phyloP scores from a whole-genome alignment of 2,329 filamentous ascomycete genomes.

The Talaromyces piceae region DNA sequence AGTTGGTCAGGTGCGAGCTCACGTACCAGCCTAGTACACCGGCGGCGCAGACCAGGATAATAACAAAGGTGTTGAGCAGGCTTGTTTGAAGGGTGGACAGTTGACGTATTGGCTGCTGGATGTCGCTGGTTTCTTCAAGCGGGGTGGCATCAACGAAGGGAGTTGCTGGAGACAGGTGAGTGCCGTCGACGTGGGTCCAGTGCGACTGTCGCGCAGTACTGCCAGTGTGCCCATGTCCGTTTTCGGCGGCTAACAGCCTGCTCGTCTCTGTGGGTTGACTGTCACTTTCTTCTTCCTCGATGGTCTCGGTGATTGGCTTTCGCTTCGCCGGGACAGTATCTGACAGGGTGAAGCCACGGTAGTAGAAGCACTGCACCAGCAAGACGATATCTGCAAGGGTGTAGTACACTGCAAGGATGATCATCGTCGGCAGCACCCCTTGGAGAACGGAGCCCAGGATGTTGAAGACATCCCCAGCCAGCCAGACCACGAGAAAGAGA shows the following conservation, averaged over 20 bases:
- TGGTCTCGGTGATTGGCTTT: conserved; percentile 13
- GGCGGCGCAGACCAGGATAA: conserved; percentile 75
- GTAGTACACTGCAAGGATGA: conserved; percentile 90
- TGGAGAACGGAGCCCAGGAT: conserved; percentile 88
- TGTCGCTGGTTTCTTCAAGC: neutral
- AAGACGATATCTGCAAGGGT: conserved; percentile 86
- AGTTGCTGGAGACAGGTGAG: conserved; percentile 72
- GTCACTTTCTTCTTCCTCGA: conserved; percentile 13
- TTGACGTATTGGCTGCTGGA: conserved; percentile 16
- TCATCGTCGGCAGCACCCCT: conserved; percentile 89
- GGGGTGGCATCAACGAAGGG: conserved; percentile 57
- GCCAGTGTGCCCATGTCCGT: conserved; percentile 14
- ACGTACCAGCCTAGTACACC: conserved; percentile 84
- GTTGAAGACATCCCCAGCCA: conserved; percentile 92
- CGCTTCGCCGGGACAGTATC: conserved; percentile 19
- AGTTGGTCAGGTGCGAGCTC: conserved; percentile 38
- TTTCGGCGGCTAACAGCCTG: conserved; percentile 19
- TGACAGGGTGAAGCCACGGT: conserved; percentile 62
- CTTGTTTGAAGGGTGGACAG: conserved; percentile 40
- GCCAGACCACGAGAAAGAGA: conserved; percentile 88
- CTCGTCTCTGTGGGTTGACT: conserved; percentile 21
- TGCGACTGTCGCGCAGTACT: conserved; percentile 5
- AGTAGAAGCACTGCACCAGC: conserved; percentile 88
- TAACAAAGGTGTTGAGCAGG: conserved; percentile 65
- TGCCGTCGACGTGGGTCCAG: conserved; percentile 46